phyloP scores from a whole-genome alignment of 257 asterid genomes.

The Eucommia ulmoides region DNA sequence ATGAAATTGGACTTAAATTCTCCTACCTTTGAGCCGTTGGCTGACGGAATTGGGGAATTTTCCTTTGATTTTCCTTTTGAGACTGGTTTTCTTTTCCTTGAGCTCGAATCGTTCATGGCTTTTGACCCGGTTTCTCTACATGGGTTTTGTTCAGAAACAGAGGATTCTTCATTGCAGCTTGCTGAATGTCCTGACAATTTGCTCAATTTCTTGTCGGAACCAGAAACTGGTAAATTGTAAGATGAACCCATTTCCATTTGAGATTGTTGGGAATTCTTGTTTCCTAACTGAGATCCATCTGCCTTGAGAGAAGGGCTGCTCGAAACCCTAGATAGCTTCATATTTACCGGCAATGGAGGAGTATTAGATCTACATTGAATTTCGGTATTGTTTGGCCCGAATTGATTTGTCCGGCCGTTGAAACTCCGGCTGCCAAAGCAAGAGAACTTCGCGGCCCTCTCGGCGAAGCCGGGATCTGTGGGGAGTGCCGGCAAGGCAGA shows the following conservation, averaged over 20 bases:
- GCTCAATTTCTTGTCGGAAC: constrained; percentile 30
- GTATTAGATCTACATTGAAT: constrained; percentile 22
- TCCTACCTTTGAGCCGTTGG: constrained; percentile 9
- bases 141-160: constrained; percentile 38
- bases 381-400: constrained; percentile 20
- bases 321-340: constrained; percentile 41
- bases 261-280: constrained; percentile 16
- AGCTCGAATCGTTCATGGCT: constrained; percentile 33
- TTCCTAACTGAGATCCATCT: constrained; percentile 28
- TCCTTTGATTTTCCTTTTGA: constrained; percentile 30
- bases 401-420: constrained; percentile 35
- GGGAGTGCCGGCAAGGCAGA: constrained; percentile 39
- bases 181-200: constrained; percentile 23
- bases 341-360: constrained; percentile 15
- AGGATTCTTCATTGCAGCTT: constrained; percentile 27
- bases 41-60: constrained; percentile 21
- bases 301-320: constrained; percentile 56
- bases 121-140: constrained; percentile 46
- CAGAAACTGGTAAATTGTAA: constrained; percentile 9
- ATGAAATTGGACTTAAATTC: no score
- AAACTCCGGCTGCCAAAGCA: constrained; percentile 75
- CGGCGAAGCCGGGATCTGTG: constrained; percentile 74
- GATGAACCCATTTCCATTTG: constrained; percentile 24
- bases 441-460: constrained; percentile 76
- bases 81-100: constrained; percentile 50